Conservation (phyloP, 2,329 filamentous ascomycete genomes). For the Plectosphaerella cucumerina region DNA sequence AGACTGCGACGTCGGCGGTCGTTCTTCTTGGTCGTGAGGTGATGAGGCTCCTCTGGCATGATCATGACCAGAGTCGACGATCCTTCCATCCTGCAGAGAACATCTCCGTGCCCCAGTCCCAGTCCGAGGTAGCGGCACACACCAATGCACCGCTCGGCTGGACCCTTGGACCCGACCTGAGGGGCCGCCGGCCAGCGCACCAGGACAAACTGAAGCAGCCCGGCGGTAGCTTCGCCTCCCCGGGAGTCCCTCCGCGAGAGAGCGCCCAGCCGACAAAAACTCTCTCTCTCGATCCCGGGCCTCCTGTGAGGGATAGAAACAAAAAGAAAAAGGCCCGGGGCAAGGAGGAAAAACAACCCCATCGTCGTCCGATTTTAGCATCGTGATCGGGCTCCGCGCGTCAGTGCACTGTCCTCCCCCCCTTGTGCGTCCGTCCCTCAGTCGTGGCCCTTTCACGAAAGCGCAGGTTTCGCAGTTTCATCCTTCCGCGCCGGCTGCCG, state of each 20-base stretch:
- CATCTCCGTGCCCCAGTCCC: neutral
- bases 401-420: neutral
- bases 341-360: neutral
- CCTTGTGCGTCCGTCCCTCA: neutral
- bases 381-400: neutral
- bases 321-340: neutral
- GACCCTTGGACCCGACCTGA: too few species aligned
- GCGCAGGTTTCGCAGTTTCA: constrained; percentile 4
- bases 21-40: too few species aligned
- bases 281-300: too few species aligned
- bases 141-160: too few species aligned
- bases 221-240: neutral
- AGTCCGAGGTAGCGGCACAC: neutral
- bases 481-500: constrained; percentile 4
- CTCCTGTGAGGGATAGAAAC: neutral
- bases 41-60: neutral
- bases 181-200: too few species aligned
- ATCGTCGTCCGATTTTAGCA: neutral
- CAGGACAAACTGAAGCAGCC: neutral
- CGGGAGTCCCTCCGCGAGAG: too few species aligned
- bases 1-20: too few species aligned
- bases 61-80: neutral
- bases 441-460: neutral
- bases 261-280: too few species aligned
- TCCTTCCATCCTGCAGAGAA: neutral